Evolutionary conservation across 495 filamentous ascomycete genomes (phyloP), one percentile per base, ranked within the genome.

Genomic region (Talaromyces trachyspermus): DNA sequence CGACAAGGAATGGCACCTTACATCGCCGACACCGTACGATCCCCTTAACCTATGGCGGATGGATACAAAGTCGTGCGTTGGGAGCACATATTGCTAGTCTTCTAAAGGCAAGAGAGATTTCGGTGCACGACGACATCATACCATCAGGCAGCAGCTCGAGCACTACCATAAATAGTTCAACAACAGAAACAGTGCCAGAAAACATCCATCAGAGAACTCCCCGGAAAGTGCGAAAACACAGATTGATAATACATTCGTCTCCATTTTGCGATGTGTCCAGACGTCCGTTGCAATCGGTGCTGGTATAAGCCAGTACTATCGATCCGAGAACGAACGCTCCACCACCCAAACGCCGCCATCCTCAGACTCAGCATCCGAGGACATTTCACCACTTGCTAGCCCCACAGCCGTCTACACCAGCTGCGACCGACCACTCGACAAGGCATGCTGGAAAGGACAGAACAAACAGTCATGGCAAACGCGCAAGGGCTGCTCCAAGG

Each of bases 21-120:
- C 86, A n/a, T 95, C 94, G 4, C 84, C 89, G 3, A 91, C 86
- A 3, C 94, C 92, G 4, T 97, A 97, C 70, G 91, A 99, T 50
- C 86, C 92, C 94, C 33, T 75, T 99, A 38, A 95, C 90, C 12
- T 97, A 95, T 58, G 85, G 88, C 50, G 92, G 92, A 36, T 97
- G 90, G 89, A 77, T 78, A 15, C 91, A 96, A 59, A 81, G 84
- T 42, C 83, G 84, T 49, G 79, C 78, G 7, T 70, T 96, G 2
- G 92, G 92, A 3, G 69, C 75, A 14, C 80, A 89, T 30, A 95
- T 99, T 46, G 83, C 81, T 2, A 79, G 69, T 50, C 79, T 96
- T 5, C 63, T 97, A 19, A 64, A 73, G 42, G 63, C 68, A 6
- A 58, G 75, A 26, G 60, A 68, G 49, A 50, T 60, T 18, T 12